Evolutionary conservation across 2,329 filamentous ascomycete species (phyloP).

Genomic region (Seiridium cupressi): DNA sequence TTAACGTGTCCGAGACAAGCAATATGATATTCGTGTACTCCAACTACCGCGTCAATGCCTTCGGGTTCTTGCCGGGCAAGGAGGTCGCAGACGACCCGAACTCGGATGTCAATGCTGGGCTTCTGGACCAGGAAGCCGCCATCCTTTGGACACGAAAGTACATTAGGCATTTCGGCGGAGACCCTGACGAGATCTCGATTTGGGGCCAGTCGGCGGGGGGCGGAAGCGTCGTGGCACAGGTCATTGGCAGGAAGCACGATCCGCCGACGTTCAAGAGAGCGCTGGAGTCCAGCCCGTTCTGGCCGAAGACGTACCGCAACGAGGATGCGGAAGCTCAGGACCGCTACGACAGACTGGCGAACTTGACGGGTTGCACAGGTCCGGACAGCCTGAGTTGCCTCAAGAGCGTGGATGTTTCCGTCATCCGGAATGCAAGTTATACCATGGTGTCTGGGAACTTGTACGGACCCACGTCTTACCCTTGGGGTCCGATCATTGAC

Average conservation of each 20-base stretch:
- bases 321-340: constrained; percentile 48
- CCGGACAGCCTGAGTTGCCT: constrained; percentile 51
- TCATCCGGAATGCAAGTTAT: constrained; percentile 49
- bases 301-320: constrained; percentile 56
- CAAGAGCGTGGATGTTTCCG: constrained; percentile 51
- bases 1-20: constrained; percentile 50
- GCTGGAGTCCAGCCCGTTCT: constrained; percentile 50
- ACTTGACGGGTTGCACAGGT: constrained; percentile 45
- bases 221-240: constrained; percentile 50
- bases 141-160: constrained; percentile 47
- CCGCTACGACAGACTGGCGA: constrained; percentile 45
- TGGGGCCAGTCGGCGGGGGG: constrained; percentile 57
- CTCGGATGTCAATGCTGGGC: constrained; percentile 49
- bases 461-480: constrained; percentile 55
- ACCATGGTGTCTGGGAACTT: constrained; percentile 45
- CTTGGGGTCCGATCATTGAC: constrained; percentile 62
- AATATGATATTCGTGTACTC: constrained; percentile 45
- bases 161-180: constrained; percentile 47
- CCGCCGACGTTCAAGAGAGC: constrained; percentile 48
- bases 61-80: constrained; percentile 52
- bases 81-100: constrained; percentile 39
- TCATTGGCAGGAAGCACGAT: constrained; percentile 39
- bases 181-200: constrained; percentile 44
- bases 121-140: constrained; percentile 46
- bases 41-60: constrained; percentile 57